Base-by-base conservation (phyloP, 2,329 filamentous ascomycete genomes). In the Venturia aucupariae region DNA sequence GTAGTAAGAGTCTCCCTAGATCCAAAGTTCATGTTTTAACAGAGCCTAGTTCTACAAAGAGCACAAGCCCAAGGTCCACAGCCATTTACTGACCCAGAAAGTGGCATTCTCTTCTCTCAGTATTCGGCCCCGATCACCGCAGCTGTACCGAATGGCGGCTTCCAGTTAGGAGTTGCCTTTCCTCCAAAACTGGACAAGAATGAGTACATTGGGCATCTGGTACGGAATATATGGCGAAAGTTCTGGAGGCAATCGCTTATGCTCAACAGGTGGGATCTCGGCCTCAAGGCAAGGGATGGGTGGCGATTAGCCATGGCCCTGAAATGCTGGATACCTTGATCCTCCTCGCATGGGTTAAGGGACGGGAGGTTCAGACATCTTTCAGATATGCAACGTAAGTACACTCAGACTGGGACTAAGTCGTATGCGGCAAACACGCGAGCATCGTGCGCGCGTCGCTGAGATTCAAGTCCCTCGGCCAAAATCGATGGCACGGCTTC, bases 311-410 rank as follows among this genome's bases (percentile, higher is more conserved):
- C 0, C 77, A 86, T 63, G 81, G 79, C 11, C 80, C 81, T 4
- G 75, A 77, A 60, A 88, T 88, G 85, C 81, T 79, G 8, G 80
- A 80, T 67, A 80, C 80, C 44, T 75, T 87, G 3, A 79, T 88
- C 62, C 74, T 88, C 19, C 75, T 85, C 67, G 82, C 82, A 2
- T 87, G 83, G 78, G 80, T 84, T 3, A 77, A 82, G 67, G 77
- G 80, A 30, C 76, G 78, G 19, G 72, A 82, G 42, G 76, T 87
- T 61, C 74, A 83, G 35, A 86, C 84, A 0, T 82, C 82, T 0
- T 82, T 87, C 72, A 79, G 81, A 63, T 85, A 81, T 69, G 79
- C 82, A 3, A 79, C 78, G 63, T 64, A 19, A 41, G 63, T 62
- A 32, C 27, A 17, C 13, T 22, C 44, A 46, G 10, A 10, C n/a